Evolutionary conservation across 371 early-diverging fungal genomes (phyloP).

Genomic region (Mortierella sp.): DNA sequence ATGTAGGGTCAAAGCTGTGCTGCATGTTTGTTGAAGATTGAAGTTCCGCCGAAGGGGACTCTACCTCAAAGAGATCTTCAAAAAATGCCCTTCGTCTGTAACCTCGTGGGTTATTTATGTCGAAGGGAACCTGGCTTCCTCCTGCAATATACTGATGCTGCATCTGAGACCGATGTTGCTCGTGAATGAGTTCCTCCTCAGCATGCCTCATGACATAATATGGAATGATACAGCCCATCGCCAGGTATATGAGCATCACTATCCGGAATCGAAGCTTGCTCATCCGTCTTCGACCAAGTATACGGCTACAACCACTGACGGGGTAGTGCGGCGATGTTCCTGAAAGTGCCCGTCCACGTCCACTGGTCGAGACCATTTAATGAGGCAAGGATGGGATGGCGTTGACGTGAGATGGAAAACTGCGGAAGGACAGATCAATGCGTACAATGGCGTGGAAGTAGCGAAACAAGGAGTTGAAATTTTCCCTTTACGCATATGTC

Average conservation of each 20-base stretch:
- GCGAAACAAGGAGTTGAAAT: no score
- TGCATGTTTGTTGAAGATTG: neutral
- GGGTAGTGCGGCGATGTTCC: constrained; percentile 17
- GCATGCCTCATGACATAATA: constrained; percentile 49
- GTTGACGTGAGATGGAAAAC: no score
- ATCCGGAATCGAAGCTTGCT: constrained; percentile 28
- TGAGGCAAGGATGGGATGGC: neutral
- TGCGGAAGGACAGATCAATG: no score
- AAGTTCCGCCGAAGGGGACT: neutral
- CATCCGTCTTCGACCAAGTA: constrained; percentile 31
- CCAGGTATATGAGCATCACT: constrained; percentile 22
- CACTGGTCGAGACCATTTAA: constrained; percentile 21
- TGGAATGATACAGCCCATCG: constrained; percentile 48
- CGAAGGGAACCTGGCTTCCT: neutral
- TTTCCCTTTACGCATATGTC: no score
- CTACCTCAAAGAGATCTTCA: constrained; percentile 16
- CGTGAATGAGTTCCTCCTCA: constrained; percentile 23
- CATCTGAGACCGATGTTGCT: neutral
- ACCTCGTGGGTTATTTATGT: constrained; percentile 3
- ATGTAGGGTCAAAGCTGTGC: no score
- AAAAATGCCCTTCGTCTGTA: constrained; percentile 39
- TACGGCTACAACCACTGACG: neutral
- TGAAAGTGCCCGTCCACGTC: constrained; percentile 17
- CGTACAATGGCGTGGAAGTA: no score
- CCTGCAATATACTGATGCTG: neutral